phyloP scores from a whole-genome alignment of 2,329 filamentous ascomycete species.

The Tolypocladium ovalisporum region DNA sequence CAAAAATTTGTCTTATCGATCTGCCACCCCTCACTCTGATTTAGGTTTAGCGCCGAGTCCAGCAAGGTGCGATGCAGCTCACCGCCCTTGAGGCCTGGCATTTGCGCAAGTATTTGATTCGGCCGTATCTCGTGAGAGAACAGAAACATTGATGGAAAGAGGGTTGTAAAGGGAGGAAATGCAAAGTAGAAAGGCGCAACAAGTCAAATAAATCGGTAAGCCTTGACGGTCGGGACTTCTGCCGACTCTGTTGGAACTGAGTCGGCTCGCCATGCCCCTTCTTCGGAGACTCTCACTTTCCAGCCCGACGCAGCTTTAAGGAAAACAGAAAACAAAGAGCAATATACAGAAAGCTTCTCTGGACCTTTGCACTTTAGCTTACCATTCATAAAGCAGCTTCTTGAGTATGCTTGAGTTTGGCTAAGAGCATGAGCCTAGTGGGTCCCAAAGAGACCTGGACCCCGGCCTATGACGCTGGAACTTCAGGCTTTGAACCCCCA shows the following conservation, averaged over 20 bases:
- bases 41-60: slow-evolving; percentile 13
- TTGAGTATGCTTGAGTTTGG: not conserved
- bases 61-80: slow-evolving; percentile 6
- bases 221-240: not conserved
- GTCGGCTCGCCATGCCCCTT: not conserved
- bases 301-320: not conserved
- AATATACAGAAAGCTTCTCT: not conserved
- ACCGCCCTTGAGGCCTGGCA: slow-evolving; percentile 18
- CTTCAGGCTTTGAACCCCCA: slow-evolving; percentile 6
- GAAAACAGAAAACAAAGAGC: not conserved
- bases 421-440: slow-evolving; percentile 6
- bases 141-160: not conserved
- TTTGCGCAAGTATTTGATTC: not conserved
- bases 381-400: not conserved
- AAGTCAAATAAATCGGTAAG: not conserved
- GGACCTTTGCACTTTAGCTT: not conserved
- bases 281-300: not conserved
- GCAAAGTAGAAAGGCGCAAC: not conserved
- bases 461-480: slow-evolving; percentile 6
- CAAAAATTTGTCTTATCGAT: slow-evolving; percentile 29
- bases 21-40: slow-evolving; percentile 23
- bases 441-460: slow-evolving; percentile 4
- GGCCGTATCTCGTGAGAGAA: not conserved
- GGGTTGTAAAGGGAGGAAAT: not conserved
- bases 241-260: not conserved